Conservation (phyloP, 2,329 filamentous ascomycete genomes). For the Fusarium napiforme region DNA sequence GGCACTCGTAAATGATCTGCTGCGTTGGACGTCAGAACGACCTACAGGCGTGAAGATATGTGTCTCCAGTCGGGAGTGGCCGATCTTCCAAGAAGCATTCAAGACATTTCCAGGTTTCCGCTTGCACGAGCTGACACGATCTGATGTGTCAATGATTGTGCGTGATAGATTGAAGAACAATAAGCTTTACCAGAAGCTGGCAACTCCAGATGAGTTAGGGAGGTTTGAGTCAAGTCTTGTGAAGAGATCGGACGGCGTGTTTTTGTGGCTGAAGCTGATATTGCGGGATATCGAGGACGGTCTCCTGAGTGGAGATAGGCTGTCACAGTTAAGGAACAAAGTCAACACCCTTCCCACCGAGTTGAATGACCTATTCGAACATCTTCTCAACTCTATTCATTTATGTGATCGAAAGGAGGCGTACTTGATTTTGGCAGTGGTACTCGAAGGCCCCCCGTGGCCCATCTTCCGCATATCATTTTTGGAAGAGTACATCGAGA, state of each 20-base stretch:
- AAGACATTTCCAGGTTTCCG: background rate
- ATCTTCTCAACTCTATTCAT: background rate
- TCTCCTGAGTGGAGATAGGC: background rate
- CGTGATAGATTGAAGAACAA: fast-evolving
- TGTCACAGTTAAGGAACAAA: fast-evolving
- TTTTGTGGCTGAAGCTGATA: background rate
- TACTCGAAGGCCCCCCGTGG: background rate
- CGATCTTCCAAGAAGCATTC: background rate
- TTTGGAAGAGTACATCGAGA: background rate
- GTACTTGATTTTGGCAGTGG: background rate
- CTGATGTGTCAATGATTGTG: background rate
- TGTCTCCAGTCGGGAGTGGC: background rate
- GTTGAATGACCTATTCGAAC: background rate
- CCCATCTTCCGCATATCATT: background rate
- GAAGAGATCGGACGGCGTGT: fast-evolving
- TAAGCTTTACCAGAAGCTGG: fast-evolving
- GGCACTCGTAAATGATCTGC: fast-evolving
- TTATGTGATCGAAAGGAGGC: background rate
- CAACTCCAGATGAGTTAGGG: fast-evolving
- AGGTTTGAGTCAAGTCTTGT: background rate
- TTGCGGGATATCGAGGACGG: background rate
- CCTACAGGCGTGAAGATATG: background rate
- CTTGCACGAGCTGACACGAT: background rate
- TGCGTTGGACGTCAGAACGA: background rate
- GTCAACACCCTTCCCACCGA: fast-evolving